Evolutionary conservation across 352 stramenopile species (phyloP).

Genomic region (Lagenidium sp.): DNA sequence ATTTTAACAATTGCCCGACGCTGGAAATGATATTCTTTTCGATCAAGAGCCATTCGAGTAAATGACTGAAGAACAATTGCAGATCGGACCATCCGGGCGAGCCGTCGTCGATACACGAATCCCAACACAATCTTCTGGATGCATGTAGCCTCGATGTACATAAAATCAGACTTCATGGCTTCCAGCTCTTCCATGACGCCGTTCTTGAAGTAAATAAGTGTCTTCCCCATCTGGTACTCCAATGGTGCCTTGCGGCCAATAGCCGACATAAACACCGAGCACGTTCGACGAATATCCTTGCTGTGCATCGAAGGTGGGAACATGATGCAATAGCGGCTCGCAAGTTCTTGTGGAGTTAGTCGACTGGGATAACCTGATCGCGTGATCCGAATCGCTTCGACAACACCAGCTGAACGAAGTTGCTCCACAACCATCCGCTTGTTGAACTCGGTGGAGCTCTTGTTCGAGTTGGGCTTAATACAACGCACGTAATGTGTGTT

Average conservation of each 20-base stretch:
- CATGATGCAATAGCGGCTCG: constrained; percentile 83
- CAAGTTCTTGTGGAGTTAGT: constrained; percentile 76
- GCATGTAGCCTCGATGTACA: constrained; percentile 84
- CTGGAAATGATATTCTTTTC: constrained; percentile 60
- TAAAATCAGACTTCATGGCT: constrained; percentile 88
- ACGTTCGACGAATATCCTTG: constrained; percentile 66
- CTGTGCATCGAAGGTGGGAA: constrained; percentile 84
- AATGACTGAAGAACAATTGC: constrained; percentile 79
- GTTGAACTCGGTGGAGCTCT: constrained; percentile 80
- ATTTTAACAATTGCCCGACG: constrained; percentile 63
- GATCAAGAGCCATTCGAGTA: constrained; percentile 65
- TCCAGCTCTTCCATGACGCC: constrained; percentile 94
- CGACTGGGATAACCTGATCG: constrained; percentile 88
- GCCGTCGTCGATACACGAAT: constrained; percentile 67
- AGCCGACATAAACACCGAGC: constrained; percentile 68
- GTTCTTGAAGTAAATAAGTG: constrained; percentile 94
- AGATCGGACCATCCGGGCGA: constrained; percentile 53
- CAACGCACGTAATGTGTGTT: constrained; percentile 86
- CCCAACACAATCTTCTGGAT: constrained; percentile 77
- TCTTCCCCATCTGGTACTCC: constrained; percentile 91
- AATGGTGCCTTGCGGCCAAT: constrained; percentile 78
- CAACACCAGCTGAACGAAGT: constrained; percentile 86
- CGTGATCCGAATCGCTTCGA: constrained; percentile 90
- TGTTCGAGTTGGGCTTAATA: constrained; percentile 87
- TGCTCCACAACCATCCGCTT: constrained; percentile 90